Evolutionary conservation across 2,329 filamentous ascomycete genomes (phyloP).

Genomic region (Neofusicoccum ribis): DNA sequence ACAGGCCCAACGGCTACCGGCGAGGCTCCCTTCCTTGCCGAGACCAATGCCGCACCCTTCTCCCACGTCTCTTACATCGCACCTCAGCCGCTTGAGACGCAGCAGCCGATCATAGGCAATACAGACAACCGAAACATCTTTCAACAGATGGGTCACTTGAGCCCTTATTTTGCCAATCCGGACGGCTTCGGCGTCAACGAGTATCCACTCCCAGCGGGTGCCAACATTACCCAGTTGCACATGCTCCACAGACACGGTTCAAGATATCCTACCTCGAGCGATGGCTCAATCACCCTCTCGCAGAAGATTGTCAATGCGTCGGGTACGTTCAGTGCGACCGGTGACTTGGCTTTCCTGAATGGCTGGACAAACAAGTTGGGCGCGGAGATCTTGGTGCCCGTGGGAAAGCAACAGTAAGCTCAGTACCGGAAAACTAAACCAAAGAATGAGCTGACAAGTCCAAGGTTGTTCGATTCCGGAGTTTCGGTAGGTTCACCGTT

Average conservation of each 20-base stretch:
- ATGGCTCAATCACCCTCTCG: slow-evolving; percentile 58
- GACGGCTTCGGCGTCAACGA: slow-evolving; percentile 72
- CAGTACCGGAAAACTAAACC: too few species aligned
- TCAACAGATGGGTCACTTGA: slow-evolving; percentile 67
- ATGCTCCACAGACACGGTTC: slow-evolving; percentile 74
- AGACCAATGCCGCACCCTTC: slow-evolving; percentile 68
- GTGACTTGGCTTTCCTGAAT: slow-evolving; percentile 65
- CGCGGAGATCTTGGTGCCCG: slow-evolving; percentile 69
- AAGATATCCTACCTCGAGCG: slow-evolving; percentile 67
- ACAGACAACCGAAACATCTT: slow-evolving; percentile 66
- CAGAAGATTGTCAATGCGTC: slow-evolving; percentile 58
- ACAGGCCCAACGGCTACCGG: slow-evolving; percentile 70
- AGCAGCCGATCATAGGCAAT: slow-evolving; percentile 64
- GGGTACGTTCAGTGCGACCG: slow-evolving; percentile 58
- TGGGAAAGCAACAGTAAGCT: slow-evolving; percentile 64
- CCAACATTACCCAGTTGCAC: slow-evolving; percentile 69
- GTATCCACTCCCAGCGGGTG: slow-evolving; percentile 64
- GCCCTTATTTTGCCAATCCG: slow-evolving; percentile 69
- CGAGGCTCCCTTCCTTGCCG: slow-evolving; percentile 66
- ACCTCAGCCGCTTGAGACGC: slow-evolving; percentile 70
- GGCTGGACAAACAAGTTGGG: slow-evolving; percentile 70
- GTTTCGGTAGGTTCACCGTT: too few species aligned
- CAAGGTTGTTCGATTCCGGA: neutral
- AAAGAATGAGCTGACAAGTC: too few species aligned
- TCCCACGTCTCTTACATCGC: slow-evolving; percentile 62